Base-by-base conservation (phyloP, 129 eudicot genomes). In the Scalesia atractyloides region DNA sequence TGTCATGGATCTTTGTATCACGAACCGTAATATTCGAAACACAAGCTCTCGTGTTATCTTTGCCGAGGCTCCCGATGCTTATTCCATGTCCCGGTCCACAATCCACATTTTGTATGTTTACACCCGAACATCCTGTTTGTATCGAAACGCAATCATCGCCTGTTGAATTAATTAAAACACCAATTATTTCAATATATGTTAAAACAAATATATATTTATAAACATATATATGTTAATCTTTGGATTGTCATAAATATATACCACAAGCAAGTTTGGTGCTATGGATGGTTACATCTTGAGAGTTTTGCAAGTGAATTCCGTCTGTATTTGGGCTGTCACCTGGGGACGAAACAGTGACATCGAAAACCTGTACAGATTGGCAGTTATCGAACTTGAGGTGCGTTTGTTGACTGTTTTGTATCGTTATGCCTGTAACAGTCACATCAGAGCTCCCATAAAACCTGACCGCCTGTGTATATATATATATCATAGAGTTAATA, bases 81-180 rank as follows among this genome's bases (percentile, higher is more conserved):
- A 90, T 82, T 8, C 96, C 96, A 47, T 90, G 96, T 1, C 96
- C 86, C 10, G 87, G 93, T 12, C 96, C 96, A 64, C 96, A 87
- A 59, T 76, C 83, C 67, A 87, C 83, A 41, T 83, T 75, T 54
- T 88, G 75, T 69, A 90, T 75, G 74, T 70, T 73, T 58, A 87
- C 83, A 3, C 78, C 78, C 0, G 86, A 73, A 51, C 91, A 82
- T 52, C 96, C 96, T 3, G 96, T 78, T 74, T 88, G 94, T 78
- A 87, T 90, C 7, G 94, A 90, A 2, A 90, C 77, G 47, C 96
- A 90, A 61, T 90, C 96, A 34, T 90, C 96, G n/a, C 94, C 96
- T 89, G 73, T 58, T 11, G 16, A 52, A 15, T 51, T 3, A 53
- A 54, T 51, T 1, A 53, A 62, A 14, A 49, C 5, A 8, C 9